Evolutionary conservation across 441 rosid species (phyloP).

Genomic region (Erysimum cheiri): DNA sequence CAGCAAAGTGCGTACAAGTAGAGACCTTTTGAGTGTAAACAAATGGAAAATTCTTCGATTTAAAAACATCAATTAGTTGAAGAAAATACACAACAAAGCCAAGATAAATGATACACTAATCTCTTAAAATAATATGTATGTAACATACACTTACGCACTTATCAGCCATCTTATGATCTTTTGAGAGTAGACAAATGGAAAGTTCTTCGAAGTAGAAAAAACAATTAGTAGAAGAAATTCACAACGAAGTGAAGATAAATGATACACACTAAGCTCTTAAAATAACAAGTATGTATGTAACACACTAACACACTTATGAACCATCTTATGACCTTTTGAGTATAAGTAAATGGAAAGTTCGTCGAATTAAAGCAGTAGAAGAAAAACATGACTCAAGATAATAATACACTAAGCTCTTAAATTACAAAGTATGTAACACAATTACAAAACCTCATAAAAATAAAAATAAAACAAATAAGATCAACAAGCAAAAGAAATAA

Average conservation of each 20-base stretch:
- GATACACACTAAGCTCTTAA: not conserved
- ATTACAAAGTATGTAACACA: constrained; percentile 28
- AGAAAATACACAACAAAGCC: constrained; percentile 8
- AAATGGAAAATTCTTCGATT: constrained; percentile 3
- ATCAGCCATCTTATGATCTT: not conserved
- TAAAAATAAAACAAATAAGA: constrained; percentile 21
- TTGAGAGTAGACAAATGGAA: not conserved
- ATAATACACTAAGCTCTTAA: constrained; percentile 11
- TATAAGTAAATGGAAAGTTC: not conserved
- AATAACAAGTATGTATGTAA: not conserved
- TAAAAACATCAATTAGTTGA: not conserved
- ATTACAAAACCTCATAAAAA: constrained; percentile 9
- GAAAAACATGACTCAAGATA: not conserved
- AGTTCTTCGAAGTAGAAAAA: not conserved
- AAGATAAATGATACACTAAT: constrained; percentile 7
- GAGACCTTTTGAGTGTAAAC: not conserved
- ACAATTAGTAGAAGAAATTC: not conserved
- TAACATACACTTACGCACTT: not conserved
- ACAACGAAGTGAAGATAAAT: constrained; percentile 1
- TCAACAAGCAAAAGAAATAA: constrained; percentile 22
- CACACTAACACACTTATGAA: not conserved
- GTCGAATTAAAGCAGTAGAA: not conserved
- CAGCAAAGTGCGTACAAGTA: not conserved
- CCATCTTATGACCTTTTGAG: not conserved
- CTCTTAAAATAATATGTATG: not conserved